phyloP scores from a whole-genome alignment of 2,329 filamentous ascomycete species.

The Westerdykella aurantiaca region DNA sequence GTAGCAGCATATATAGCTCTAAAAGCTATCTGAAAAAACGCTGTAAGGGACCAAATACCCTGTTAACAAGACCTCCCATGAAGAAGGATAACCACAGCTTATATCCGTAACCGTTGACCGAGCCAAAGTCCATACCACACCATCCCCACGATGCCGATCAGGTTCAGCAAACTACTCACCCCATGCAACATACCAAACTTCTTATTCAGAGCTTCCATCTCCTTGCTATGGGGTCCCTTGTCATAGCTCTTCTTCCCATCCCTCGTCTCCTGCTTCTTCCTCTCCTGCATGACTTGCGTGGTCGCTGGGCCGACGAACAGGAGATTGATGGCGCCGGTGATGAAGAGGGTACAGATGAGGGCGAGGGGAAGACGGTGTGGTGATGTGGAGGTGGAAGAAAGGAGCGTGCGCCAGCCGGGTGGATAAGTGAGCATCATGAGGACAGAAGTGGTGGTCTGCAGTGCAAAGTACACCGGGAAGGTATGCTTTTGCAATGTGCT shows the following conservation, averaged over 20 bases:
- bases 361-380: slow-evolving; percentile 28
- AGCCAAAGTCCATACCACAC: slow-evolving; percentile 75
- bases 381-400: slow-evolving; percentile 1
- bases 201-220: slow-evolving; percentile 59
- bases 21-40: no score
- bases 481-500: slow-evolving; percentile 66
- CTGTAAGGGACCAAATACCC: no score
- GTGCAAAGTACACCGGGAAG: slow-evolving; percentile 82
- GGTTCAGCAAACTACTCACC: slow-evolving; percentile 71
- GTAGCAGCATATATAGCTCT: no score
- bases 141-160: slow-evolving; percentile 63
- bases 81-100: not conserved
- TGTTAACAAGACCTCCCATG: no score
- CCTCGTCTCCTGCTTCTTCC: slow-evolving; percentile 77
- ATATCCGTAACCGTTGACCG: slow-evolving; percentile 51
- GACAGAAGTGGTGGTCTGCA: slow-evolving; percentile 71
- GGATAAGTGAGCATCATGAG: slow-evolving; percentile 69
- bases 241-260: slow-evolving; percentile 88
- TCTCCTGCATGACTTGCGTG: slow-evolving; percentile 64
- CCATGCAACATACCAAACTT: slow-evolving; percentile 73
- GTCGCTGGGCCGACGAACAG: slow-evolving; percentile 69
- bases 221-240: slow-evolving; percentile 68
- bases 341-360: slow-evolving; percentile 64
- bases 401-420: slow-evolving; percentile 12
- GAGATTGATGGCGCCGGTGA: slow-evolving; percentile 67